Conservation (phyloP, 768 basidiomycete species). For the Collybia sp. region DNA sequence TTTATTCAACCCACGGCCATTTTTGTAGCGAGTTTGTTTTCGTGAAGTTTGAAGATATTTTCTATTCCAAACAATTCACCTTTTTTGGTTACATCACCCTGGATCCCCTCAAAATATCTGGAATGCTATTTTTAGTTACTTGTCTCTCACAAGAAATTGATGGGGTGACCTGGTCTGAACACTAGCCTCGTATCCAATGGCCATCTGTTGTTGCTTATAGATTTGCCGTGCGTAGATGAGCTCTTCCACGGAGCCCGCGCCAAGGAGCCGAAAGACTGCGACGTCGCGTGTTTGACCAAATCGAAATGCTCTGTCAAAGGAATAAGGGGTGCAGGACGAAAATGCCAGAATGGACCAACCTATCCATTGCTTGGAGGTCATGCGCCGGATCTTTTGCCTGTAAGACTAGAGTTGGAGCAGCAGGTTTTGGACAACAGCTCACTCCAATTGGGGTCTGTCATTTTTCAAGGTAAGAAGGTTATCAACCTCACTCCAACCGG, state of each 20-base stretch:
- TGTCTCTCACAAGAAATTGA: neutral
- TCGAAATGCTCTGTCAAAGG: slow-evolving; percentile 56
- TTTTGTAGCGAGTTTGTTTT: slow-evolving; percentile 67
- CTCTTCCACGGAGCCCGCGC: slow-evolving; percentile 85
- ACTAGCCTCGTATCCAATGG: slow-evolving; percentile 82
- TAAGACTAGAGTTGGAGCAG: neutral
- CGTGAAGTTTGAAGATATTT: slow-evolving; percentile 81
- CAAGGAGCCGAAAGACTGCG: slow-evolving; percentile 75
- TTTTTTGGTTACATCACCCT: slow-evolving; percentile 67
- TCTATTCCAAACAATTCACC: slow-evolving; percentile 84
- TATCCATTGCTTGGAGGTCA: slow-evolving; percentile 90
- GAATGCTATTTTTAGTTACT: neutral
- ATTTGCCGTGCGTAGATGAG: slow-evolving; percentile 86
- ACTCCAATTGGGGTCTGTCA: slow-evolving; percentile 93
- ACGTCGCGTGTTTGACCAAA: slow-evolving; percentile 89
- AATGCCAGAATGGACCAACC: slow-evolving; percentile 21
- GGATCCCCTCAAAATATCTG: slow-evolving; percentile 80
- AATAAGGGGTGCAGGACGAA: neutral
- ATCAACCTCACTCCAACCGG: no score
- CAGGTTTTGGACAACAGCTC: slow-evolving; percentile 23
- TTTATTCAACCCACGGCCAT: slow-evolving; percentile 47
- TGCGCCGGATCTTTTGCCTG: slow-evolving; percentile 77
- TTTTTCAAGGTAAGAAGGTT: no score
- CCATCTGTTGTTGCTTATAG: slow-evolving; percentile 93
- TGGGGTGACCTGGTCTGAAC: slow-evolving; percentile 67